phyloP scores from a whole-genome alignment of 768 basidiomycete genomes.

The Punctularia strigosozonata region DNA sequence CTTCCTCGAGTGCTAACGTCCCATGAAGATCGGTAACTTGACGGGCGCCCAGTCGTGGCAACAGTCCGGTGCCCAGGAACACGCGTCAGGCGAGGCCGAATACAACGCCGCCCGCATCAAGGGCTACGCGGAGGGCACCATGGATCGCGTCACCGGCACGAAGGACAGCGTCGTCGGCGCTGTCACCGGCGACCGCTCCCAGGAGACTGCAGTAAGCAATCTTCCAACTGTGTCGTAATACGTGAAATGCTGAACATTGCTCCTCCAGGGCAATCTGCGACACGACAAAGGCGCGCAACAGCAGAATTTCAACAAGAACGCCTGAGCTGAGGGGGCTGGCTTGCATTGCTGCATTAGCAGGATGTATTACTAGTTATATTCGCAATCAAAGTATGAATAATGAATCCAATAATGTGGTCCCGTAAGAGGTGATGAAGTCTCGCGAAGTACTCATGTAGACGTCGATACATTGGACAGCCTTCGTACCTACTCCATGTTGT shows the following conservation, averaged over 20 bases:
- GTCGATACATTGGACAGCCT: no score
- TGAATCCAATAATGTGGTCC: no score
- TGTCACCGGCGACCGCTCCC: constrained; percentile 40
- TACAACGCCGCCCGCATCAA: constrained; percentile 35
- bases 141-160: constrained; percentile 35
- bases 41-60: constrained; percentile 31
- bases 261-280: constrained; percentile 31
- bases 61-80: constrained; percentile 37
- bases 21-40: constrained; percentile 29
- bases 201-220: constrained; percentile 33
- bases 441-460: no score
- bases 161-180: constrained; percentile 44
- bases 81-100: constrained; percentile 34
- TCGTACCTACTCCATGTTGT: no score
- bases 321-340: no score
- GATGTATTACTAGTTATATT: no score
- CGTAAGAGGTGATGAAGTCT: no score
- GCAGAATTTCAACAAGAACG: constrained; percentile 39
- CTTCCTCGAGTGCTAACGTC: constrained; percentile 1
- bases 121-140: constrained; percentile 35
- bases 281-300: constrained; percentile 45
- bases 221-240: background rate
- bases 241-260: background rate
- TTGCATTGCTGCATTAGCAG: no score
- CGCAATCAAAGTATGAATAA: no score